phyloP scores from a whole-genome alignment of 2,329 filamentous ascomycete species.

The Colletotrichum kahawae region DNA sequence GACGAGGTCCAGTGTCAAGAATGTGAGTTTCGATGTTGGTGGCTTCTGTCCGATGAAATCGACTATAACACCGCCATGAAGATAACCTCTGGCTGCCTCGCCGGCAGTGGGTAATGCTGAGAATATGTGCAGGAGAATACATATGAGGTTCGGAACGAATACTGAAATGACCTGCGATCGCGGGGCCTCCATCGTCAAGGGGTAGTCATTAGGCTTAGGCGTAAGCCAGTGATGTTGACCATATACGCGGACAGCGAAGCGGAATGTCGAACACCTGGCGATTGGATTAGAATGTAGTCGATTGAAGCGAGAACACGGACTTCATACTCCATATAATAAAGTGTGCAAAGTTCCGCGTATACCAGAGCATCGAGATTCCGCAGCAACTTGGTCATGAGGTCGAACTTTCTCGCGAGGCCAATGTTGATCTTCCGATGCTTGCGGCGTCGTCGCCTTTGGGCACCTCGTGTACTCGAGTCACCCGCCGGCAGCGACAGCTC shows the following conservation, averaged over 20 bases:
- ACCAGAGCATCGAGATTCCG: conserved; percentile 66
- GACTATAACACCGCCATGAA: conserved; percentile 70
- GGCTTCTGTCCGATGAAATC: conserved; percentile 73
- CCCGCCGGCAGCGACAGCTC: neutral
- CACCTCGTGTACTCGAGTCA: conserved; percentile 24
- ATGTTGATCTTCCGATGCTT: conserved; percentile 43
- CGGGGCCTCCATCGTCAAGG: conserved; percentile 60
- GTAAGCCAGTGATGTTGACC: conserved; percentile 69
- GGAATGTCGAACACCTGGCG: conserved; percentile 67
- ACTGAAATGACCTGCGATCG: conserved; percentile 63
- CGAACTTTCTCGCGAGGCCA: conserved; percentile 60
- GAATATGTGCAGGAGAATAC: conserved; percentile 64
- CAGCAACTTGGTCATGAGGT: conserved; percentile 66
- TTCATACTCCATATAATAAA: conserved; percentile 75
- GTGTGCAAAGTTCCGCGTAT: conserved; percentile 66
- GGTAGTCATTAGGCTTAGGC: conserved; percentile 62
- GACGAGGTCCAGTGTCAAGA: conserved; percentile 60
- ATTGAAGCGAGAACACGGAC: neutral
- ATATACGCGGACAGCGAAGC: conserved; percentile 62
- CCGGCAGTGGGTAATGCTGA: conserved; percentile 59
- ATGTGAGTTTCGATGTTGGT: conserved; percentile 59
- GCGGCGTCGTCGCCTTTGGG: conserved; percentile 35
- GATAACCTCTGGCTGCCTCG: conserved; percentile 67
- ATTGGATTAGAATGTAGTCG: conserved; percentile 18
- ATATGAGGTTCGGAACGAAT: conserved; percentile 62